Evolutionary conservation across 352 stramenopile genomes (phyloP).

Genomic region (Globisporangium nodosum): DNA sequence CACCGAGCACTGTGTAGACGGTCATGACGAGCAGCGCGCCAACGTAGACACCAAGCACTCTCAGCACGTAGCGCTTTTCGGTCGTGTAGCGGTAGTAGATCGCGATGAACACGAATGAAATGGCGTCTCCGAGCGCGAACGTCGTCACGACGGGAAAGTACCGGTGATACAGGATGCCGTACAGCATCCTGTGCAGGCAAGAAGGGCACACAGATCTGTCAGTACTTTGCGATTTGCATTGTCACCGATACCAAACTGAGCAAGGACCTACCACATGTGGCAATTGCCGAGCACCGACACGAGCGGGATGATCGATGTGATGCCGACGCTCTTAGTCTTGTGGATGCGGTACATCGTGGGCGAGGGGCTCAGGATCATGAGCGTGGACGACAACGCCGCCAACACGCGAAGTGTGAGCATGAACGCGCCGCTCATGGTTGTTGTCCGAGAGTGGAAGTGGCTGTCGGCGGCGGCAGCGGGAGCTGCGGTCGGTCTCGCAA

Average conservation of each 20-base stretch:
- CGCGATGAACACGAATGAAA: conserved; percentile 35
- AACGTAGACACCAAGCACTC: conserved; percentile 17
- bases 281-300: conserved; percentile 34
- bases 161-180: conserved; percentile 3
- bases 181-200: conserved; percentile 6
- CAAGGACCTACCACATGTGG: conserved; percentile 21
- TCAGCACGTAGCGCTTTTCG: conserved; percentile 31
- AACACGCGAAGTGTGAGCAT: conserved; percentile 14
- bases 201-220: background rate
- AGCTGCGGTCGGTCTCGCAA: background rate
- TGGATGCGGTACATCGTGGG: conserved; percentile 32
- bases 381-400: conserved; percentile 27
- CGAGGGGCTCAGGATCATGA: conserved; percentile 30
- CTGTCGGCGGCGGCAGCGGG: background rate
- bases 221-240: no score
- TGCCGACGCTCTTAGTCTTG: conserved; percentile 26
- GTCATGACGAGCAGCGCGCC: conserved; percentile 23
- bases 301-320: conserved; percentile 33
- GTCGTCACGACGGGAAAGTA: conserved; percentile 36
- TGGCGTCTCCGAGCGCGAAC: conserved; percentile 35
- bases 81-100: conserved; percentile 46
- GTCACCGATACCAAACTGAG: no score
- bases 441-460: no score
- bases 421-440: conserved; percentile 2
- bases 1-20: conserved; percentile 36